Percentiles rank a stretch among this genome's conserved stretches.
These are phyloP conservation scores for Calonectria montana DNA, from an alignment of 2,329 filamentous ascomycete genomes.

Conservation along the genomic window DNA sequence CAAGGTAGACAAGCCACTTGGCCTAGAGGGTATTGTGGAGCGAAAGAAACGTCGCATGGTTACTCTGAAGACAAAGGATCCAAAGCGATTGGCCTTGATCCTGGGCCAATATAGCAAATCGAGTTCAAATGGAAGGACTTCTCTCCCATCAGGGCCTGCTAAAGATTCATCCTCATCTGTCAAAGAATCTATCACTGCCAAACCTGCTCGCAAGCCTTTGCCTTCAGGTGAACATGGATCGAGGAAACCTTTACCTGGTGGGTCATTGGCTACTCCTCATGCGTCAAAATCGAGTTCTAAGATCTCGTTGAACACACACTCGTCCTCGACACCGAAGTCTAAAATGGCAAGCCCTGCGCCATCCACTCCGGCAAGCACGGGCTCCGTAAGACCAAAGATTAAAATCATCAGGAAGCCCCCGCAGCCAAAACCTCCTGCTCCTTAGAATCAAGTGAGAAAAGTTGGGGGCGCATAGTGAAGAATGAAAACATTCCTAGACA, in stretches of 20 bases:
- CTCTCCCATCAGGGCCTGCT: slow-evolving; percentile 46
- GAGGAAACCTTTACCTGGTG: slow-evolving; percentile 49
- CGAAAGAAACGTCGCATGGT: slow-evolving; percentile 51
- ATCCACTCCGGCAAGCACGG: slow-evolving; percentile 36
- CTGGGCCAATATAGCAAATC: slow-evolving; percentile 44
- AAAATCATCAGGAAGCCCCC: slow-evolving; percentile 50
- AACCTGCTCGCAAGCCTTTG: slow-evolving; percentile 51
- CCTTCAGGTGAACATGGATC: slow-evolving; percentile 43
- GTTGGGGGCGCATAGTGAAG: neutral
- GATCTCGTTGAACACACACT: slow-evolving; percentile 38
- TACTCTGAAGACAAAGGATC: slow-evolving; percentile 50
- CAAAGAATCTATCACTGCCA: slow-evolving; percentile 48
- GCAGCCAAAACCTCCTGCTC: slow-evolving; percentile 39
- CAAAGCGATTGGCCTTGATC: slow-evolving; percentile 49
- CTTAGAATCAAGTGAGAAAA: slow-evolving; percentile 31
- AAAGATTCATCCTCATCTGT: slow-evolving; percentile 39
- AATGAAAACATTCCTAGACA: neutral
- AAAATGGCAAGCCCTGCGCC: slow-evolving; percentile 39
- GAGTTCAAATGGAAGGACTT: slow-evolving; percentile 41
- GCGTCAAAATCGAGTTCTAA: slow-evolving; percentile 40
- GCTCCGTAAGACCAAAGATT: slow-evolving; percentile 48
- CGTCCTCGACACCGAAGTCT: slow-evolving; percentile 33
- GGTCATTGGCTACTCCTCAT: slow-evolving; percentile 38
- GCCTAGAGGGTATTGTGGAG: slow-evolving; percentile 33
- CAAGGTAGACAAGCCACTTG: slow-evolving; percentile 48